Conservation (phyloP, 2,329 filamentous ascomycete species). For the Raffaelea albimanens region DNA sequence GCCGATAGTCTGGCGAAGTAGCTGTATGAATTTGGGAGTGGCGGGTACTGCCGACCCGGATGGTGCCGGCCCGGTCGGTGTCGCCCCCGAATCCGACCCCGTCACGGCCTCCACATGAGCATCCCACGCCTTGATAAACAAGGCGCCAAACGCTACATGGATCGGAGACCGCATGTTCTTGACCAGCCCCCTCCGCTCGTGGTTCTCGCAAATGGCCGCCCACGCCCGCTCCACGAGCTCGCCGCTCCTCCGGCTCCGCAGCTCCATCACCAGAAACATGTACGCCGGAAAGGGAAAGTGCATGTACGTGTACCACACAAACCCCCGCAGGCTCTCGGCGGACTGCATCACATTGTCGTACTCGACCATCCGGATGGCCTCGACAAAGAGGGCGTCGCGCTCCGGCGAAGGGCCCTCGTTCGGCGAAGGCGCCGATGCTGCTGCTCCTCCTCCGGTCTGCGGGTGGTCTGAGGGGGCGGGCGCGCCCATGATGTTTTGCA, state of each 20-base stretch:
- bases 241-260: slow-evolving; percentile 42
- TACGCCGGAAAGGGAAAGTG: slow-evolving; percentile 54
- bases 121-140: slow-evolving; percentile 56
- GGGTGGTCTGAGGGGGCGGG: no score
- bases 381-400: slow-evolving; percentile 41
- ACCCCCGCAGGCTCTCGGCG: slow-evolving; percentile 39
- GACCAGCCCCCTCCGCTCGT: slow-evolving; percentile 39
- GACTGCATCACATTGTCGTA: slow-evolving; percentile 48
- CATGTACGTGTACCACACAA: slow-evolving; percentile 49
- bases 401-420: slow-evolving; percentile 35
- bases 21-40: slow-evolving; percentile 38
- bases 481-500: neutral
- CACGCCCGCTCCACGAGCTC: slow-evolving; percentile 49
- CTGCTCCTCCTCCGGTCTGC: no score
- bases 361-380: slow-evolving; percentile 49
- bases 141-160: slow-evolving; percentile 45
- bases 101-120: slow-evolving; percentile 39
- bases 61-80: no score
- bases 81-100: no score
- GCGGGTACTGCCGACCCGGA: slow-evolving; percentile 21
- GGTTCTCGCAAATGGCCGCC: slow-evolving; percentile 45
- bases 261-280: slow-evolving; percentile 48
- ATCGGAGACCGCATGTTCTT: slow-evolving; percentile 44
- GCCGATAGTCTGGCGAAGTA: slow-evolving; percentile 33
- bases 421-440: neutral